These are phyloP conservation scores for Cetraspora pellucida DNA, from an alignment of 192 early-diverging fungal genomes.

Conservation along the genomic window DNA sequence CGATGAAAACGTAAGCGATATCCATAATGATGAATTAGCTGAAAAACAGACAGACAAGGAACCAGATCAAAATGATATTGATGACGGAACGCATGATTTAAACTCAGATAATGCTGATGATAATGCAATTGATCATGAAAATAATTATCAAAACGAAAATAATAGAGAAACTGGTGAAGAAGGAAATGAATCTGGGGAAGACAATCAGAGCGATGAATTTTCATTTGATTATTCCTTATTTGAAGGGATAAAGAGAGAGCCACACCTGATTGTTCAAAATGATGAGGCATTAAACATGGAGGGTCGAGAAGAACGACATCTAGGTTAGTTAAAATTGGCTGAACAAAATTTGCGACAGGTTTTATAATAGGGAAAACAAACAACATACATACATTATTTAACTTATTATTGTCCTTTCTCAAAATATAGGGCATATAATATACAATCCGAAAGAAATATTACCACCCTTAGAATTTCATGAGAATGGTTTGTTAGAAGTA, in stretches of 20 bases:
- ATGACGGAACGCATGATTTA: neutral
- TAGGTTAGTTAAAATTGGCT: slow-evolving; percentile 35
- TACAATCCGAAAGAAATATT: slow-evolving; percentile 51
- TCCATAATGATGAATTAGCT: neutral
- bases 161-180: slow-evolving; percentile 1
- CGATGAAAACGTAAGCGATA: neutral
- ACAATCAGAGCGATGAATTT: neutral
- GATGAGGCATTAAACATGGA: slow-evolving; percentile 42
- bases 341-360: neutral
- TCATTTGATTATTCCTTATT: neutral
- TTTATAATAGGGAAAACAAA: neutral
- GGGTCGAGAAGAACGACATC: slow-evolving; percentile 32
- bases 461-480: slow-evolving; percentile 49
- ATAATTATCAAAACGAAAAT: neutral
- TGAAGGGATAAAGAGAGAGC: slow-evolving; percentile 16
- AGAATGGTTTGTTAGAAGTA: slow-evolving; percentile 65
- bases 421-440: slow-evolving; percentile 46
- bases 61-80: neutral
- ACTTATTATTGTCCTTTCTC: neutral
- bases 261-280: slow-evolving; percentile 43
- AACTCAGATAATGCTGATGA: neutral
- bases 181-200: slow-evolving; percentile 24
- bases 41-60: neutral
- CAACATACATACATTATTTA: neutral
- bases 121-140: neutral